Evolutionary conservation across 176 grass and related monocot species (phyloP), one percentile per base, ranked within the genome.

Genomic region (Carex cristatella): DNA sequence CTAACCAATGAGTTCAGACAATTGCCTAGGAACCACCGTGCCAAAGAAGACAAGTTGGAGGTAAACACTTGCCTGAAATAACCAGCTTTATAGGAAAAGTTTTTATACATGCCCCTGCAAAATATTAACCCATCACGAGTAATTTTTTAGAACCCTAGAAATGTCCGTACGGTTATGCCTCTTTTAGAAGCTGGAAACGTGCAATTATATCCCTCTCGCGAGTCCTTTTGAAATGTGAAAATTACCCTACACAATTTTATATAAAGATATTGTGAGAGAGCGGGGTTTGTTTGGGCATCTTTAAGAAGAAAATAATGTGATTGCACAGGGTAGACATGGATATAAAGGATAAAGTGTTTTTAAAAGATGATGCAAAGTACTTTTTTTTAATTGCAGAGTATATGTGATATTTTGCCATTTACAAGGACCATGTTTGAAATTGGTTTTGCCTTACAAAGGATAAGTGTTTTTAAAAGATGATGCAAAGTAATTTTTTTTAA

Each of bases 31-130:
- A 68, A 31, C 48, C 94, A 97, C 79, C 88, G 38, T 66, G 90
- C 88, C 53, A 97, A 97, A 42, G 94, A 97, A 89, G 91, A 97
- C 74, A 97, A 92, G 40, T 38, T 97, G 27, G 90, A 92, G 88
- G 94, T 94, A 83, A 65, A 46, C 27, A 19, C n/a, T 67, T 76
- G 2, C 48, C 4, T 31, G 8, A 77, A 77, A 32, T 55, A 55
- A 13, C 27, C 72, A 53, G 27, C 23, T 14, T 10, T 33, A 33
- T 31, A 16, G 46, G 23, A 31, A 55, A n/a, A 2, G 15, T 3
- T 18, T 40, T 69, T 18, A 12, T 67, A 6, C 23, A 15, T 69
- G 66, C 5, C 66, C 66, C 1, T 42, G 66, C 14, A 37, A 68
- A 69, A 16, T 35, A 42, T 16, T 9, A 69, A 69, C 33, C 30